Base-by-base conservation (phyloP, 495 filamentous ascomycete species). In the Amphirosellinia nigrospora region DNA sequence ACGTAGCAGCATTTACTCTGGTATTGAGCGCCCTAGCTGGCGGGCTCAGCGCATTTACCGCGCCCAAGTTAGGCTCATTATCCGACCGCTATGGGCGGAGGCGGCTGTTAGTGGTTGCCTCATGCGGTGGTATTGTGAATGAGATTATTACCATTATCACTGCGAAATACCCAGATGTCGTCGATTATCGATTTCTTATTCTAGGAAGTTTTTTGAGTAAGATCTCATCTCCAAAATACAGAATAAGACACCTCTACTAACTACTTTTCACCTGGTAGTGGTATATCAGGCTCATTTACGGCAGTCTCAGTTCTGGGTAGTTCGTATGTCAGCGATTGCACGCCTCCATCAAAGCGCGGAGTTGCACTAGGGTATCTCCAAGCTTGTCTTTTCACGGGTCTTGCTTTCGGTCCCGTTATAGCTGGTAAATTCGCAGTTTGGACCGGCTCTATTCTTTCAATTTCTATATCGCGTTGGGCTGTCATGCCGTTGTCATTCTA, bases 361-460 rank as follows among this genome's bases (percentile, higher is more conserved):
- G 91, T 96, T n/a, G 88, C 89, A 28, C 97, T 99, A 78, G 94
- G 92, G 3, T 93, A 92, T 72, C 91, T 97, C 70, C 93, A 98
- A 73, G 94, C 93, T 16, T 90, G 89, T 73, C 83, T 99, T 19
- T 99, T 97, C 75, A 85, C 87, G 10, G 96, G 96, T 32, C 89
- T 98, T 56, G 94, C 96, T 5, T 70, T 92, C 15, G 96, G 96
- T 0, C 96, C 96, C 2, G 82, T 93, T 16, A 70, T 96, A 10
- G 91, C 92, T 4, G 96, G 92, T 9, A 88, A 90, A 69, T 73
- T 98, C 41, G 88, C 97, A 56, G 85, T 91, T 73, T 80, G 78
- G 72, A 94, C 92, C 0, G 90, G 89, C 1, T 83, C 86, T 4
- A 80, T 93, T 15, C 72, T 97, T 26, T 84, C 84, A 28, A 86